Evolutionary conservation across 805 yeast genomes (phyloP), one percentile per base, ranked within the genome.

Genomic region (Candida manassasensis): DNA sequence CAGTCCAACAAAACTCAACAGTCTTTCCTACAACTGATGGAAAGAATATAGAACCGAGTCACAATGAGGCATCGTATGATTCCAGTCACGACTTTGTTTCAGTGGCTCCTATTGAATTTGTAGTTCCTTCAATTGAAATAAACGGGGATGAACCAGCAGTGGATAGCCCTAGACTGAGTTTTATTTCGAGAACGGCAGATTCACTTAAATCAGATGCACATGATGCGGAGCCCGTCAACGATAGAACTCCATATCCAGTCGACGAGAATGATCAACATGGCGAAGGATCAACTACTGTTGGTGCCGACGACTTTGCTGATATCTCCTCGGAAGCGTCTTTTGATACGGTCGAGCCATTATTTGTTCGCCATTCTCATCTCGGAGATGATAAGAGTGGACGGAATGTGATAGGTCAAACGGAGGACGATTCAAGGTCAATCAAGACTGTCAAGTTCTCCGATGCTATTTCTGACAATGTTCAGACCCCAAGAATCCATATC

Each of bases 311-410:
- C 27, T 35, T 37, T 12, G 40, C 39, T 24, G 49, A 42, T 8
- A 10, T 34, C 17, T 35, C 41, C 21, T 37, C 48, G 4, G 31
- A 35, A 12, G 40, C 42, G 3, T 42, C 47, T 17, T 39, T 38
- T n/a, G 54, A 48, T n/a, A 39, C 47, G 1, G 42, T 49, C 12
- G 32, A 45, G 33, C 55, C 55, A n/a, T 44, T 50, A 17, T 40
- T 52, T 2, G 53, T 48, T 18, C 40, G 46, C 19, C 49, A 46
- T 21, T 34, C 47, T 17, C 27, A 24, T 24, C 14, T 24, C 6
- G 27, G 27, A n/a, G 6, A 24, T 11, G 12, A 11, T 11, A 14
- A 7, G 6, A 11, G 12, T 5, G 12, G 12, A n/a, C 9, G 12
- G 6, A 11, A 11, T 24, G 27, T 11, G 12, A 24, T 24, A 6